Conservation (phyloP, 345 rosid species). For the Pistacia vera region DNA sequence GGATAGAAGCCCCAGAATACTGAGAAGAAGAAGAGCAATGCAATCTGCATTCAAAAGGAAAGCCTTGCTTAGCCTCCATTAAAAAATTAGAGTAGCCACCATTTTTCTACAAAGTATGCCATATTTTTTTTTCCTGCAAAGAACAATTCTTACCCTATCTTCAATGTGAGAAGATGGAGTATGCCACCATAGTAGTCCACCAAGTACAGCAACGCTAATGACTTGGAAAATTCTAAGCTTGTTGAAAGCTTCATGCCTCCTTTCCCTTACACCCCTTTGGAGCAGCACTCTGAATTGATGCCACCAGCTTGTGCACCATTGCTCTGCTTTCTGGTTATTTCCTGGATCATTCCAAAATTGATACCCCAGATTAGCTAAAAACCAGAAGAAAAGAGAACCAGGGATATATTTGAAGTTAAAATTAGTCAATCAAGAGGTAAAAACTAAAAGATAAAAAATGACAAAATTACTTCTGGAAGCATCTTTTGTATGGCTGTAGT, state of each 20-base stretch:
- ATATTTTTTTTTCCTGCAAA: slow-evolving; percentile 6
- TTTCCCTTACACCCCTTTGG: slow-evolving; percentile 83
- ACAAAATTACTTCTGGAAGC: slow-evolving; percentile 46
- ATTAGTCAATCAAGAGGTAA: background rate
- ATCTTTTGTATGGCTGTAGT: slow-evolving; percentile 46
- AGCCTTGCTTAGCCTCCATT: slow-evolving; percentile 17
- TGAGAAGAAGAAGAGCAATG: slow-evolving; percentile 96
- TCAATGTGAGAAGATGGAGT: slow-evolving; percentile 88
- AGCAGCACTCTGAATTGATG: slow-evolving; percentile 91
- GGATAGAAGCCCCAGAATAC: slow-evolving; percentile 99
- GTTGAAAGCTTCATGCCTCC: slow-evolving; percentile 89
- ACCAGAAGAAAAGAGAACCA: slow-evolving; percentile 7
- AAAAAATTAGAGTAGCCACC: background rate
- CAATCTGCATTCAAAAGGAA: slow-evolving; percentile 60
- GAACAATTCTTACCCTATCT: slow-evolving; percentile 67
- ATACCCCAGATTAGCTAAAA: slow-evolving; percentile 1
- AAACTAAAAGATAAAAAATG: background rate
- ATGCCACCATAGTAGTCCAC: slow-evolving; percentile 97
- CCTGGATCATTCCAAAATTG: slow-evolving; percentile 35
- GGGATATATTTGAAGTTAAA: background rate
- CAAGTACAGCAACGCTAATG: slow-evolving; percentile 88
- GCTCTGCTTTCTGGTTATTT: slow-evolving; percentile 53
- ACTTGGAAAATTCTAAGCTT: slow-evolving; percentile 95
- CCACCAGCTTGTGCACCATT: slow-evolving; percentile 99
- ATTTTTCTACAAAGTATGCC: no score